Base-by-base conservation (phyloP, 1,284 basidiomycete genomes). In the Sphaerobolus stellatus region DNA sequence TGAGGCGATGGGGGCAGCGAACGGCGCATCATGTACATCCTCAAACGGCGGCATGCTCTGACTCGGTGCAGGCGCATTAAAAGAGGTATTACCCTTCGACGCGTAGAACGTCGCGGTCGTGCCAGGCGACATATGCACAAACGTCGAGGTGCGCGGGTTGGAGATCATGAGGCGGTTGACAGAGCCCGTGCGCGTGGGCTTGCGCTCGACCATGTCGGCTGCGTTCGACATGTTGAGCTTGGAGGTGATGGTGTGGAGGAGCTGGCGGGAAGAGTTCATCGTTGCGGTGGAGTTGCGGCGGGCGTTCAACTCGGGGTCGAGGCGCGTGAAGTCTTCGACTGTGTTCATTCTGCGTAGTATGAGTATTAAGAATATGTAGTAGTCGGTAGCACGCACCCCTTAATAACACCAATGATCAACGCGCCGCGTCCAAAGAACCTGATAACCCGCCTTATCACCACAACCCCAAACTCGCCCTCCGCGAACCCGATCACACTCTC, bases 401-500 rank as follows among this genome's bases (percentile, higher is more conserved):
- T 83, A 30, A 82, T 67, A 18, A 84, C 61, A 22, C 87, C 87
- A 52, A 84, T 75, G 56, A 81, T 76, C 11, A 90, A 62, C 59
- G 70, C 76, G 1, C 72, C 76, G 34, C 86, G 74, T 2, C 76
- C 74, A 13, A 83, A 48, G 52, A 85, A 68, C 40, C 84, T 75
- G 34, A 90, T 60, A 30, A 84, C 70, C 20, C 87, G 76, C 41
- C 88, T 73, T 9, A 76, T 72, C 7, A 90, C 61, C 1, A 74
- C 71, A 9, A 77, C 59, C 0, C 74, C 76, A 62, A 88, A 88
- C 4, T 73, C 73, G 28, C 72, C 74, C 7, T 69, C 66, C 1
- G 76, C 77, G 60, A 88, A 89, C 0, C 86, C 88, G n/a, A 84
- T 62, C 7, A 82, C 64, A 3, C 78, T 81, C 66, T 91, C 88